These are phyloP conservation scores for Nadsonia starkeyi-henricii DNA, from an alignment of 1,139 yeast genomes.

Conservation along the genomic window DNA sequence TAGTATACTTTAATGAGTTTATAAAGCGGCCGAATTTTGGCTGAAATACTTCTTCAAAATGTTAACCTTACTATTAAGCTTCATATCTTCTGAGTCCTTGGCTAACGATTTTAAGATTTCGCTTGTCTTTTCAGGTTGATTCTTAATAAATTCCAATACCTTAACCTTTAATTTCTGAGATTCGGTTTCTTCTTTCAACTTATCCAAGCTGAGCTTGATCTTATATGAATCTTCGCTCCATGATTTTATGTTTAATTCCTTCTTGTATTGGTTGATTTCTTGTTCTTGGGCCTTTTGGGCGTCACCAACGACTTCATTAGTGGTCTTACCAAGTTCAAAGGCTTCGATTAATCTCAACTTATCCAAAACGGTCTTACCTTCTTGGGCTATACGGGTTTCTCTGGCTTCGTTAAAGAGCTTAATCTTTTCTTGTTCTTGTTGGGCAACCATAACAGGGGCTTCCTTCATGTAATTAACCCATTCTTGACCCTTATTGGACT, in stretches of 20 bases:
- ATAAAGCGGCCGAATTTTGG: not conserved
- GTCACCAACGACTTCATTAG: not conserved
- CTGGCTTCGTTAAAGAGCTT: constrained; percentile 28
- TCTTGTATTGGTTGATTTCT: not conserved
- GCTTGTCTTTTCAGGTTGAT: not conserved
- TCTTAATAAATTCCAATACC: not conserved
- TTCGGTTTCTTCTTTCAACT: not conserved
- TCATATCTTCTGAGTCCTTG: not conserved
- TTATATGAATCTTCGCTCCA: not conserved
- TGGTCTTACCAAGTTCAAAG: not conserved
- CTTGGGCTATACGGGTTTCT: constrained; percentile 8
- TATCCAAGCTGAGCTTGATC: not conserved
- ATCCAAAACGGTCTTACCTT: not conserved
- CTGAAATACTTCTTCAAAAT: not conserved
- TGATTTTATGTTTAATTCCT: not conserved
- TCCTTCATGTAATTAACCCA: constrained; percentile 66
- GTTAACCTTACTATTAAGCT: not conserved
- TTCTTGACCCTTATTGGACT: constrained; percentile 80
- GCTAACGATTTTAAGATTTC: not conserved
- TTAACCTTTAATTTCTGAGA: not conserved
- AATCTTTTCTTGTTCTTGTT: constrained; percentile 45
- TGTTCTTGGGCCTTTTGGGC: not conserved
- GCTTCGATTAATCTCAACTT: not conserved
- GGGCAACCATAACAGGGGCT: constrained; percentile 51
- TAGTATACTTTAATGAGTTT: too few relatives aligned